phyloP scores from a whole-genome alignment of 1,139 yeast species.

The Hanseniaspora sp. region DNA sequence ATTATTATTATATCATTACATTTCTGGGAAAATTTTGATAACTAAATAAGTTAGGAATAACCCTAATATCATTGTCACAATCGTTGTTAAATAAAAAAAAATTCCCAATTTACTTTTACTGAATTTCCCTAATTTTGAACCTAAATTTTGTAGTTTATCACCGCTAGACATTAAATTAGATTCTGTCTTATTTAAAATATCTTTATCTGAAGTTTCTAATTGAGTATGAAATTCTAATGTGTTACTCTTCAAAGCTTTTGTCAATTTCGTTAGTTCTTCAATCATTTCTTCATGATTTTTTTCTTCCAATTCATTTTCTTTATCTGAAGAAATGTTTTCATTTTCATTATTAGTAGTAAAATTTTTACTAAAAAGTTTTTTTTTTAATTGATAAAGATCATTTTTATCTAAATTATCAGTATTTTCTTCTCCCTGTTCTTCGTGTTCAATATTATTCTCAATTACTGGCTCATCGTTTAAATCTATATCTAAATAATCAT shows the following conservation, averaged over 20 bases:
- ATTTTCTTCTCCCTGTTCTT: background rate
- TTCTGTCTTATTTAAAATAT: constrained; percentile 33
- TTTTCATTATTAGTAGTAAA: background rate
- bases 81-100: constrained; percentile 27
- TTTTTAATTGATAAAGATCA: background rate
- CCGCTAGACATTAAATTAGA: constrained; percentile 28
- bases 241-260: constrained; percentile 30
- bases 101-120: constrained; percentile 30
- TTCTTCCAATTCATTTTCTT: constrained; percentile 23
- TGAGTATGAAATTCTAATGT: constrained; percentile 34
- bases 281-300: constrained; percentile 30
- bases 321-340: constrained; percentile 1
- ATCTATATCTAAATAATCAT: constrained; percentile 6
- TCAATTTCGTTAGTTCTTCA: constrained; percentile 31
- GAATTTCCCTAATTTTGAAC: constrained; percentile 27
- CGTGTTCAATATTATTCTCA: background rate
- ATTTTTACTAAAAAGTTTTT: background rate
- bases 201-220: constrained; percentile 30
- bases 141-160: constrained; percentile 17
- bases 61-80: constrained; percentile 26
- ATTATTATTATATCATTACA: constrained; percentile 21
- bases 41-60: constrained; percentile 29
- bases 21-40: constrained; percentile 33
- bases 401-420: background rate
- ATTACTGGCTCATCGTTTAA: background rate